Conservation (phyloP, 163 green algal genomes). For the Scenedesmus sp. region DNA sequence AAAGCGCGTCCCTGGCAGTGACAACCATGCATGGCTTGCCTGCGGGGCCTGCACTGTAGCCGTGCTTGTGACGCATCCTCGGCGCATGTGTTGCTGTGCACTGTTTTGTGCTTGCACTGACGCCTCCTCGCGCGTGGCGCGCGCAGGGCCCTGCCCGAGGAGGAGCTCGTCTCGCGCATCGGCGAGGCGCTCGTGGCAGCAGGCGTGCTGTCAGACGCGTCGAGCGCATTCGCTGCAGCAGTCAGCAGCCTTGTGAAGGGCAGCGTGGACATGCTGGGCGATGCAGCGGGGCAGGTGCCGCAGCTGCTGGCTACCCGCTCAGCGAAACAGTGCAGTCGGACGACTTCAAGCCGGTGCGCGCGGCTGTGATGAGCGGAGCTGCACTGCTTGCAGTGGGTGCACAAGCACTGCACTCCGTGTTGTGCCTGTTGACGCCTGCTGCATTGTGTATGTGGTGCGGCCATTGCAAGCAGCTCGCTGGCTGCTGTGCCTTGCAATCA, state of each 20-base stretch:
- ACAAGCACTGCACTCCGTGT: neutral
- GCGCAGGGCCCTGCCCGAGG: slow-evolving; percentile 57
- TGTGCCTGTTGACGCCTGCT: too few relatives aligned
- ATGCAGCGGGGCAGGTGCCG: slow-evolving; percentile 64
- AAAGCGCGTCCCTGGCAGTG: too few relatives aligned
- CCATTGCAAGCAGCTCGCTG: neutral
- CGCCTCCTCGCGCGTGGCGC: too few relatives aligned
- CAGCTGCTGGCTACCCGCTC: slow-evolving; percentile 92
- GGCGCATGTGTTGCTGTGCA: too few relatives aligned
- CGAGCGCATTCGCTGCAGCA: slow-evolving; percentile 78
- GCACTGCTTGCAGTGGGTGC: neutral
- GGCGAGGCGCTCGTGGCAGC: slow-evolving; percentile 65
- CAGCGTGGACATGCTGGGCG: slow-evolving; percentile 49
- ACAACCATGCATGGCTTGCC: too few relatives aligned
- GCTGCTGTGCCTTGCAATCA: neutral
- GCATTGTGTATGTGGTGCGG: too few relatives aligned
- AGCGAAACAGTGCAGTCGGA: slow-evolving; percentile 81
- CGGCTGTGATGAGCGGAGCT: neutral
- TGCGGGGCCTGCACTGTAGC: too few relatives aligned
- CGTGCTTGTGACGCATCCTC: too few relatives aligned
- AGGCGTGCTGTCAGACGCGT: slow-evolving; percentile 70
- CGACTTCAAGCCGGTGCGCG: slow-evolving; percentile 81
- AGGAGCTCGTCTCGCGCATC: slow-evolving; percentile 73
- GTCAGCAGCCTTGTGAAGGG: slow-evolving; percentile 73
- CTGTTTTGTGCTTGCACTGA: too few relatives aligned